Percentiles rank a stretch among this genome's conserved stretches.
phyloP scores from a whole-genome alignment of 2,329 filamentous ascomycete species.

The Colletotrichum lindemuthianum region DNA sequence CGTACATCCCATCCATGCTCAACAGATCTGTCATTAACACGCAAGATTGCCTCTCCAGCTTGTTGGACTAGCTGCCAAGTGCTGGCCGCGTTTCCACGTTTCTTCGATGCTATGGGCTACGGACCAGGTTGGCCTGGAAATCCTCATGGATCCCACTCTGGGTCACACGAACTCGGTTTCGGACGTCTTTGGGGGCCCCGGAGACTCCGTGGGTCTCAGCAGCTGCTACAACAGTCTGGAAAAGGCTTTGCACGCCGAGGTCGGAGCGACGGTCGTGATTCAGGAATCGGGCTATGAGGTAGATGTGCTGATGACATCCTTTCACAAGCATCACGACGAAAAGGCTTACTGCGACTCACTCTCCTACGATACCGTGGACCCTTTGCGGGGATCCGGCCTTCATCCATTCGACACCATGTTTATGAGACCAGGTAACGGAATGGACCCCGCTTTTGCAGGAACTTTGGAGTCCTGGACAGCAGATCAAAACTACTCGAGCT shows the following conservation, averaged over 20 bases:
- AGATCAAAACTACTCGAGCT: too few species aligned
- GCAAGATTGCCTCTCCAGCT: conserved; percentile 39
- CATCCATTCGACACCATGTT: conserved; percentile 53
- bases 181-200: conserved; percentile 39
- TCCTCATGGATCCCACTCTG: conserved; percentile 45
- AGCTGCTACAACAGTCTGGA: conserved; percentile 43
- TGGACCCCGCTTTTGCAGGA: too few species aligned
- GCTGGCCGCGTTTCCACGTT: conserved; percentile 46
- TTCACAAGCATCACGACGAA: conserved; percentile 32
- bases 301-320: conserved; percentile 46
- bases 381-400: conserved; percentile 43
- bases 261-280: conserved; percentile 44
- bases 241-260: conserved; percentile 45
- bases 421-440: conserved; percentile 7
- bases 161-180: conserved; percentile 10
- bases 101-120: conserved; percentile 52
- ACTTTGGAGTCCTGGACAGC: too few species aligned
- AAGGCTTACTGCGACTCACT: conserved; percentile 24
- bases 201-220: conserved; percentile 42
- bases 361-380: conserved; percentile 37
- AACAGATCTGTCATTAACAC: too few species aligned
- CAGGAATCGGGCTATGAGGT: conserved; percentile 45
- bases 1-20: too few species aligned
- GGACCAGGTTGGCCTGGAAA: conserved; percentile 47
- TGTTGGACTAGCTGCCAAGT: conserved; percentile 49